Evolutionary conservation across 495 filamentous ascomycete species (phyloP).

Genomic region (Penicillium pulvis): DNA sequence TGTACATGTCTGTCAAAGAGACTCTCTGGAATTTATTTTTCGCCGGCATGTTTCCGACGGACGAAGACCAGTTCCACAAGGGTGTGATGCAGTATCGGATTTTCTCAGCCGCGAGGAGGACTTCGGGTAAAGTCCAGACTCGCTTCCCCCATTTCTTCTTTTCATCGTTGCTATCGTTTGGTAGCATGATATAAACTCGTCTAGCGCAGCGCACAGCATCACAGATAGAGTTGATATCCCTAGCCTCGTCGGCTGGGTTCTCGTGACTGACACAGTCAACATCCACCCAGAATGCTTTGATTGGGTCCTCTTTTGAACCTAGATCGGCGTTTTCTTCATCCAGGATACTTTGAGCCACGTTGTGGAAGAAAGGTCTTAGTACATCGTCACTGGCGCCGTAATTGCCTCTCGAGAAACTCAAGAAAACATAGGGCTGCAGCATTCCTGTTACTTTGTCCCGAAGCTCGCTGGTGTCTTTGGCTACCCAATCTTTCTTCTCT

Average conservation of each 20-base stretch:
- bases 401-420: slow-evolving; percentile 21
- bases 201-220: slow-evolving; percentile 19
- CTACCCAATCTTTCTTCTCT: slow-evolving; percentile 3
- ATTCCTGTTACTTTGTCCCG: slow-evolving; percentile 17
- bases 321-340: slow-evolving; percentile 4
- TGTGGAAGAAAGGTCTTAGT: slow-evolving; percentile 12
- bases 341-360: slow-evolving; percentile 5
- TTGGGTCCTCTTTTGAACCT: not conserved
- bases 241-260: slow-evolving; percentile 6
- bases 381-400: slow-evolving; percentile 2
- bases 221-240: slow-evolving; percentile 19
- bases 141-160: slow-evolving; percentile 13
- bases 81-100: slow-evolving; percentile 16
- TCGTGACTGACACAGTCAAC: slow-evolving; percentile 13
- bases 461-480: slow-evolving; percentile 7
- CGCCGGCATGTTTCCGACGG: not conserved
- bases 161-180: not conserved
- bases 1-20: slow-evolving; percentile 17
- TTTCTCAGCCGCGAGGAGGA: slow-evolving; percentile 16
- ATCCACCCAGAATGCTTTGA: slow-evolving; percentile 18
- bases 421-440: slow-evolving; percentile 14
- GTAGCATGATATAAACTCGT: slow-evolving; percentile 16
- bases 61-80: not conserved
- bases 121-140: slow-evolving; percentile 19
- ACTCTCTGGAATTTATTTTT: slow-evolving; percentile 1